A percentile compares a stretch with the other conserved stretches of the same genome.
Conservation (phyloP, 805 yeast genomes). For the Candida sonorensis region DNA sequence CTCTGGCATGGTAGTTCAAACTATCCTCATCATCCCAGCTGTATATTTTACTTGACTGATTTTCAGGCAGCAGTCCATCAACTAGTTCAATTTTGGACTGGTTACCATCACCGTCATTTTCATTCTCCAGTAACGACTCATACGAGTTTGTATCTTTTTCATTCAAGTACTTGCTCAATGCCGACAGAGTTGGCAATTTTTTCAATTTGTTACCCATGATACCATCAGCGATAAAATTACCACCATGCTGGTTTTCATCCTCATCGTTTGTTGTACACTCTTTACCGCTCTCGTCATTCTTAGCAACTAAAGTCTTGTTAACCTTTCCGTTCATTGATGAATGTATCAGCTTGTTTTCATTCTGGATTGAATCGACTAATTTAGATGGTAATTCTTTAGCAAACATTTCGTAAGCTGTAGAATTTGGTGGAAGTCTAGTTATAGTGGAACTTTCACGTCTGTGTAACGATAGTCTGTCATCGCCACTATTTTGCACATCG, state of each 20-base stretch:
- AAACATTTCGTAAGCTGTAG: constrained; percentile 16
- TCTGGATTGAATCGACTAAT: constrained; percentile 23
- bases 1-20: constrained; percentile 34
- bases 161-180: no score
- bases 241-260: constrained; percentile 4
- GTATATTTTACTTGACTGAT: no score
- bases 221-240: constrained; percentile 20
- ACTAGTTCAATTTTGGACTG: neutral
- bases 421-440: constrained; percentile 7
- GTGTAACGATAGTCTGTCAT: constrained; percentile 6
- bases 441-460: constrained; percentile 5
- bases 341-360: constrained; percentile 21
- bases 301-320: no score
- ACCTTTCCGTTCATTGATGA: constrained; percentile 11
- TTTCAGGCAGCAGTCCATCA: no score
- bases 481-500: no score
- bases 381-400: constrained; percentile 23
- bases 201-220: constrained; percentile 23
- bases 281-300: neutral
- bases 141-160: no score
- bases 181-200: constrained; percentile 13
- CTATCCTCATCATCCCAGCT: constrained; percentile 27
- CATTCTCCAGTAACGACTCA: no score
- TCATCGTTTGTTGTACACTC: neutral
- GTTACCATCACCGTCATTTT: constrained; percentile 1